Conservation (phyloP, 2,329 filamentous ascomycete genomes). For the Sporothrix variecibatus region DNA sequence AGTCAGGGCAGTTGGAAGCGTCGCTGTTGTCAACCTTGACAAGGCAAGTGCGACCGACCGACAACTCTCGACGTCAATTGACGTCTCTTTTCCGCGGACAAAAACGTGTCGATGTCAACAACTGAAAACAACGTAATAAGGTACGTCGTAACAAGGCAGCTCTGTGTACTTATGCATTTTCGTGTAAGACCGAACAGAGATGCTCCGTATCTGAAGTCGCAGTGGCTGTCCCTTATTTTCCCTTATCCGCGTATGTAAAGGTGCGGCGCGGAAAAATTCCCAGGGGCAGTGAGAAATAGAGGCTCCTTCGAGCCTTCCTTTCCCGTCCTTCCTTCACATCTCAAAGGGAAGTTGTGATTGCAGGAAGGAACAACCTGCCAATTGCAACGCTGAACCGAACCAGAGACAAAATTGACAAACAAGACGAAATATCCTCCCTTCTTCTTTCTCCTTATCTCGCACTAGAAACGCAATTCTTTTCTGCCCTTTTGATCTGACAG, state of each 20-base stretch:
- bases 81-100: neutral
- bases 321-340: neutral
- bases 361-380: neutral
- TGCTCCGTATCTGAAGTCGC: neutral
- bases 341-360: neutral
- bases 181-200: neutral
- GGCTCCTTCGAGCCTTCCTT: neutral
- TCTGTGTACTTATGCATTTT: neutral
- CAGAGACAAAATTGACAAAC: neutral
- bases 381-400: neutral
- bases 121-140: neutral
- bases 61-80: neutral
- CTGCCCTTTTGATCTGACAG: neutral
- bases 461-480: neutral
- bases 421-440: neutral
- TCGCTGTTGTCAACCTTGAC: neutral
- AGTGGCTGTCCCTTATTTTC: neutral
- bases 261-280: neutral
- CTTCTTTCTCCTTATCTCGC: neutral
- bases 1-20: neutral
- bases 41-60: neutral
- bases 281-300: neutral
- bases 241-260: neutral
- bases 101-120: neutral
- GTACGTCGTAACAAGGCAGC: neutral